A percentile compares a stretch with the other conserved stretches of the same genome.
phyloP scores from a whole-genome alignment of 208 protist species.

The Crithidia bombi region DNA sequence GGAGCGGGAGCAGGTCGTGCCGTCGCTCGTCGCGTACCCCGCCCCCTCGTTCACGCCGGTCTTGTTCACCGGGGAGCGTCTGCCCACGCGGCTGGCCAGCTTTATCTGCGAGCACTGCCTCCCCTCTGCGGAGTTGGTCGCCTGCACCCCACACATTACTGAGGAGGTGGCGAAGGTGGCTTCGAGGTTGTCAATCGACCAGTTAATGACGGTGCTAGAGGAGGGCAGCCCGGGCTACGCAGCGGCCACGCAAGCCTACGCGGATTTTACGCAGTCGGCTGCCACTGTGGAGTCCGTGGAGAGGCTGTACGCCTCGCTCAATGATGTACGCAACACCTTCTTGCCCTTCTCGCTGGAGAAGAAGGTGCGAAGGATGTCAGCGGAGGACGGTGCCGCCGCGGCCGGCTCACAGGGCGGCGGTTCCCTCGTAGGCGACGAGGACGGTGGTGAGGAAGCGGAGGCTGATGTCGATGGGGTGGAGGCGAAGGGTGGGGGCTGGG shows the following conservation, averaged over 20 bases:
- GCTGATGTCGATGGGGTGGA: not conserved
- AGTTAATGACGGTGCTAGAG: conserved; percentile 15
- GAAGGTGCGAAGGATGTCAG: conserved; percentile 11
- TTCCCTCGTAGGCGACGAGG: not conserved
- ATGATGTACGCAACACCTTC: not conserved
- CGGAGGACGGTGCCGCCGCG: conserved; percentile 14
- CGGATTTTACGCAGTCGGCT: not conserved
- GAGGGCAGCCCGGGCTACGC: conserved; percentile 8
- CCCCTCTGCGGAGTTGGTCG: conserved; percentile 7
- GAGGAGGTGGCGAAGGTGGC: conserved; percentile 17
- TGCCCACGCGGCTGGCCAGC: not conserved
- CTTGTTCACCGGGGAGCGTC: conserved; percentile 2
- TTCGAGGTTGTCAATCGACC: conserved; percentile 4
- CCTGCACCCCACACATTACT: conserved; percentile 13
- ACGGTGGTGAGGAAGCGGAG: conserved; percentile 1
- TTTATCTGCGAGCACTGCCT: conserved; percentile 31
- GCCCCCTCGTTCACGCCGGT: not conserved
- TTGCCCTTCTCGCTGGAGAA: conserved; percentile 15
- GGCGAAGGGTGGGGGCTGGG: not conserved
- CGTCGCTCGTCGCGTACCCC: conserved; percentile 49
- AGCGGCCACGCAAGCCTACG: conserved; percentile 2
- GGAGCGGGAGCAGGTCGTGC: conserved; percentile 40
- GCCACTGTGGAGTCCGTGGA: not conserved
- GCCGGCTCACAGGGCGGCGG: not conserved
- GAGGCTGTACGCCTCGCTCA: not conserved